phyloP scores from a whole-genome alignment of 257 asterid genomes.

The Forsythia viridissima region DNA sequence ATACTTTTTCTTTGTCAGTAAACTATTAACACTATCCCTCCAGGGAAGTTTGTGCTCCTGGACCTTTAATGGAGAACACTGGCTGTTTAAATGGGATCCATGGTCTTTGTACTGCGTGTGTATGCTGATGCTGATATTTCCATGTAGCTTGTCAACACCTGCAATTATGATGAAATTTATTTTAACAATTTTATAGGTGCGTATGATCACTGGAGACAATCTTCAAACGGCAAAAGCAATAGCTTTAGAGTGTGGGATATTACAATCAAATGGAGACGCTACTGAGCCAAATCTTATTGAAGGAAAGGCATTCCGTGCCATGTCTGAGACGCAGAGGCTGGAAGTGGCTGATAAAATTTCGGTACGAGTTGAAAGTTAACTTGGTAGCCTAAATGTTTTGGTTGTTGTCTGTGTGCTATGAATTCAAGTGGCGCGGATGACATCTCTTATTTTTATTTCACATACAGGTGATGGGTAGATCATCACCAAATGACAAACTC shows the following conservation, averaged over 20 bases:
- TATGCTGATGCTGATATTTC: not conserved
- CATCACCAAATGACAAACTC: slow-evolving; percentile 95
- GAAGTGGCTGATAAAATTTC: slow-evolving; percentile 82
- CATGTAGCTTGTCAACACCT: slow-evolving; percentile 6
- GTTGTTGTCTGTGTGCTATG: not conserved
- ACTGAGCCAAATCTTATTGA: slow-evolving; percentile 87
- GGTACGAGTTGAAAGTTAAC: slow-evolving; percentile 38
- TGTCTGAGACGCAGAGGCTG: slow-evolving; percentile 63
- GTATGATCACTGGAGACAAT: slow-evolving; percentile 98
- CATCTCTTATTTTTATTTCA: slow-evolving; percentile 5
- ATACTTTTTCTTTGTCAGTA: not conserved
- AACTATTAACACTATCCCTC: not conserved
- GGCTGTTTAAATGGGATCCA: not conserved
- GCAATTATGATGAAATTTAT: slow-evolving; percentile 12
- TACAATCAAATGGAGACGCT: slow-evolving; percentile 69
- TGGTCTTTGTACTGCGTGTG: not conserved
- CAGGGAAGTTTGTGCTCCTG: not conserved
- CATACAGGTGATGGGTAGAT: slow-evolving; percentile 95
- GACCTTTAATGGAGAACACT: not conserved
- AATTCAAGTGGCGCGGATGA: slow-evolving; percentile 9
- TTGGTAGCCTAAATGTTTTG: slow-evolving; percentile 14
- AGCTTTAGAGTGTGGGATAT: slow-evolving; percentile 93
- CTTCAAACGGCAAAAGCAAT: slow-evolving; percentile 90
- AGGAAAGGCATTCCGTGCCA: slow-evolving; percentile 75
- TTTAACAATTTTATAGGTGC: slow-evolving; percentile 52